A percentile compares a stretch with the other conserved stretches of the same genome.
phyloP scores from a whole-genome alignment of 768 basidiomycete genomes.

The Naematelia aurantialba region DNA sequence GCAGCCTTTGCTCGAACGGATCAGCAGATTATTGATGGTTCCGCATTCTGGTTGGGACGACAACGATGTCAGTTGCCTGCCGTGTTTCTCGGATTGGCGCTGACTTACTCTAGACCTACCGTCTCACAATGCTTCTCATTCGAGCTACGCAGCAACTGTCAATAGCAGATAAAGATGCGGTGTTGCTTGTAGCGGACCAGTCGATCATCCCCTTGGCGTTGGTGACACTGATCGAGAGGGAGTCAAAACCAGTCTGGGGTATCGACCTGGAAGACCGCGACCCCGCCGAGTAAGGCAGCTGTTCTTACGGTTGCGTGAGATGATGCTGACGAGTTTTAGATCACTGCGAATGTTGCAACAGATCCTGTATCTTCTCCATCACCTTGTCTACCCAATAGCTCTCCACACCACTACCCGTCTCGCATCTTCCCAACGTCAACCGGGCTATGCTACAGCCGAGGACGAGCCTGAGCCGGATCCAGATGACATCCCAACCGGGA shows the following conservation, averaged over 20 bases:
- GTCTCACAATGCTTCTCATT: conserved; percentile 18
- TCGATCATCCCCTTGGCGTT: conserved; percentile 35
- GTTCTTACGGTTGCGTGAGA: neutral
- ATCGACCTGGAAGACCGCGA: conserved; percentile 11
- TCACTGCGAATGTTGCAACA: conserved; percentile 17
- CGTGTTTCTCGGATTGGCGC: neutral
- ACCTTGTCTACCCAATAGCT: conserved; percentile 27
- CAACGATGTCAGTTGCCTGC: conserved; percentile 11
- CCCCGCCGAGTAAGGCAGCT: conserved; percentile 16
- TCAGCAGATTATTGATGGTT: conserved; percentile 6
- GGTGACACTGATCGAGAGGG: conserved; percentile 29
- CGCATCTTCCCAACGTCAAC: conserved; percentile 14
- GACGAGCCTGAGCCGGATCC: conserved; percentile 5
- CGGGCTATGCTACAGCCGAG: conserved; percentile 11
- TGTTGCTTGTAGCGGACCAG: conserved; percentile 32
- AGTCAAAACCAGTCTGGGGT: conserved; percentile 38
- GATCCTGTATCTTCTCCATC: conserved; percentile 22
- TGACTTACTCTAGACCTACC: neutral
- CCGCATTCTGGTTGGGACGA: neutral
- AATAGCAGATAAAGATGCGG: conserved; percentile 37
- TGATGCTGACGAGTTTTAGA: conserved; percentile 7
- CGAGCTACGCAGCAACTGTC: conserved; percentile 29
- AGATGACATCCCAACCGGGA: conserved; percentile 13
- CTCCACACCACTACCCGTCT: neutral
- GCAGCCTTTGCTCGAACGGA: conserved; percentile 22